Base-by-base conservation (phyloP, 2,329 filamentous ascomycete genomes). In the Apiospora phragmitis region DNA sequence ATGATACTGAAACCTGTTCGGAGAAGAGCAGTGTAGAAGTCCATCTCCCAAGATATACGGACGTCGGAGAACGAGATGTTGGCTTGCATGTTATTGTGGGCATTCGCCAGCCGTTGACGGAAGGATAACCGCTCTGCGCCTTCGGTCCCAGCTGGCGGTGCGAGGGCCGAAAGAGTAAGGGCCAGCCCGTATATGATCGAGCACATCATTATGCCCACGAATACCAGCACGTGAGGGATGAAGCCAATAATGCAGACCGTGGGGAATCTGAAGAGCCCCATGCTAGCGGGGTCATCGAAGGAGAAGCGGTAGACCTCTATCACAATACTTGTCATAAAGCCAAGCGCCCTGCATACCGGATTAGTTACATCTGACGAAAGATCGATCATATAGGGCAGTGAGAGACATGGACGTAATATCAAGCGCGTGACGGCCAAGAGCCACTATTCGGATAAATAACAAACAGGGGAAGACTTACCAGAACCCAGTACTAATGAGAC, bases 171-270 rank as follows among this genome's bases (percentile, higher is more conserved):
- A 7, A 98, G 86, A 0, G 91, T 71, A 38, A 98, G 84, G 3
- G 95, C 95, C 29, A 96, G 76, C 0, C 83, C 83, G 79, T 98
- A 98, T 66, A 99, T 97, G 9, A 85, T 77, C 3, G 89, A 85
- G 78, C 96, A 98, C 21, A 92, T 83, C 6, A 89, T 71, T 65
- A 98, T 97, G 0, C 95, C 96, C 9, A 88, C 76, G 1, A 98
- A 82, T 16, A 98, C 93, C 32, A 97, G 84, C n/a, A 98, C 86
- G 80, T 98, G 95, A 1, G 96, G 96, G 45, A 98, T 92, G 79
- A 98, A 98, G 0, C 95, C 94, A 41, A 98, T 92, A 71, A 98
- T 94, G 77, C 94, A 98, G 51, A 98, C 94, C 0, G 95, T 98
- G 4, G 96, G 96, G 74, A 97, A 98, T 72, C 94, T 89, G 55